Percentiles rank a stretch among this genome's conserved stretches.
Conservation (phyloP, 108 stramenopile genomes). For the Nitzschia sp. region DNA sequence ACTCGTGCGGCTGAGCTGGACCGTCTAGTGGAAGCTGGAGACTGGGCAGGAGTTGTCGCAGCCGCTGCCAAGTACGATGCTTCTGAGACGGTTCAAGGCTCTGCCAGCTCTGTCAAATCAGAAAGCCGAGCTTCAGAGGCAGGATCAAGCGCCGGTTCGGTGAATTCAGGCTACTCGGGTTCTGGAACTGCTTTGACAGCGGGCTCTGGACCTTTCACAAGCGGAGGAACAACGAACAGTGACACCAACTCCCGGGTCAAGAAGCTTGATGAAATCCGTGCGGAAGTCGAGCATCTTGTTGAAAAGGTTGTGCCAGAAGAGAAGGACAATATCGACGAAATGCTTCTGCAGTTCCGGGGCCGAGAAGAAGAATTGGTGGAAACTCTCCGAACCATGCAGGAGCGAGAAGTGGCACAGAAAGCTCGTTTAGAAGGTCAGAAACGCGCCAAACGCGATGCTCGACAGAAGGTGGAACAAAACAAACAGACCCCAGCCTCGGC, state of each 20-base stretch:
- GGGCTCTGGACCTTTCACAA: constrained; percentile 31
- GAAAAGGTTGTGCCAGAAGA: constrained; percentile 86
- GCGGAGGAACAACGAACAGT: constrained; percentile 40
- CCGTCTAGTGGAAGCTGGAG: constrained; percentile 79
- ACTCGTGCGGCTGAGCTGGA: constrained; percentile 79
- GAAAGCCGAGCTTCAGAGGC: constrained; percentile 13
- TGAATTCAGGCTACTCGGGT: constrained; percentile 15
- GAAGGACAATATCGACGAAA: constrained; percentile 87
- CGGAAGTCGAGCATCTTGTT: constrained; percentile 80
- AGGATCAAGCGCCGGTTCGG: constrained; percentile 33
- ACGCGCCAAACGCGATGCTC: constrained; percentile 76
- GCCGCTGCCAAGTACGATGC: constrained; percentile 86
- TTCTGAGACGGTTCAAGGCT: constrained; percentile 46
- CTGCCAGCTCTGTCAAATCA: constrained; percentile 27
- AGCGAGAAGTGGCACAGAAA: constrained; percentile 77
- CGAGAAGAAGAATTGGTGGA: constrained; percentile 90
- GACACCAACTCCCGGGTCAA: constrained; percentile 34
- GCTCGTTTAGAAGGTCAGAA: constrained; percentile 74
- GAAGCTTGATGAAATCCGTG: constrained; percentile 37
- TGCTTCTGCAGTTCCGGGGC: constrained; percentile 87
- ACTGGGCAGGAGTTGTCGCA: constrained; percentile 88
- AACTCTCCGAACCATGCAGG: constrained; percentile 86
- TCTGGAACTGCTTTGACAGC: constrained; percentile 21
- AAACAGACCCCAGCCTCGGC: background rate
- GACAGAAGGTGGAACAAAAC: constrained; percentile 35